Evolutionary conservation across 352 stramenopile species (phyloP), one percentile per base, ranked within the genome.

Genomic region (Pythium phragmiticola): DNA sequence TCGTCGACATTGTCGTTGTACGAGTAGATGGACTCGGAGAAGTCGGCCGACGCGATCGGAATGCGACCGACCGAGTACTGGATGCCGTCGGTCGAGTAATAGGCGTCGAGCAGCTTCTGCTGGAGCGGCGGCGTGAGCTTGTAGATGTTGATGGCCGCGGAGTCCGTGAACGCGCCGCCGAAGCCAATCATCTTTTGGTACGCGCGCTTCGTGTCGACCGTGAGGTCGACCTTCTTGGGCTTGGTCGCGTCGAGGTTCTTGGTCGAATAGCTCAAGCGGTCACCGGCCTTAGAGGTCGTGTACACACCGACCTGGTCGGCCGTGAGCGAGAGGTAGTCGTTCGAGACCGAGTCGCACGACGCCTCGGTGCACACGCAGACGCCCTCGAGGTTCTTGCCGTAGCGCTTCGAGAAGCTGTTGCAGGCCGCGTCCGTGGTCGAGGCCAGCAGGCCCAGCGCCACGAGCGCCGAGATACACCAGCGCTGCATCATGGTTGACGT

Each of bases 91-190:
- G 86, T 69, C 30, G 66, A 76, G 51, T 88, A 97, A 66, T 96
- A 96, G 19, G 87, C 77, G 57, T 96, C 78, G 33, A 96, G 57
- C 36, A 95, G 62, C 42, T 81, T 65, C 21, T 90, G 64, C 55
- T 96, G 87, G 9, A 94, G 63, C 11, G 58, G 69, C 1, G 71
- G 54, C 9, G 75, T 66, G 47, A 97, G 71, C 63, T 80, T 68
- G 60, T 88, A 80, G 41, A 96, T 68, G 57, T 95, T 94, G 60
- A 94, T 87, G 21, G 87, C 74, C 43, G 88, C 76, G 3, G 87
- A 65, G 58, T 97, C 90, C 9, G 89, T 97, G 76, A 97, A 97
- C 23, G 90, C 87, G n/a, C 88, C 90, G 11, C 90, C 90, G 60
- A 97, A 97, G 13, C 90, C 90, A 30, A 89, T 75, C 46, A 97